These are phyloP conservation scores for Capronia coronata DNA, from an alignment of 2,329 filamentous ascomycete genomes.

Conservation along the genomic window DNA sequence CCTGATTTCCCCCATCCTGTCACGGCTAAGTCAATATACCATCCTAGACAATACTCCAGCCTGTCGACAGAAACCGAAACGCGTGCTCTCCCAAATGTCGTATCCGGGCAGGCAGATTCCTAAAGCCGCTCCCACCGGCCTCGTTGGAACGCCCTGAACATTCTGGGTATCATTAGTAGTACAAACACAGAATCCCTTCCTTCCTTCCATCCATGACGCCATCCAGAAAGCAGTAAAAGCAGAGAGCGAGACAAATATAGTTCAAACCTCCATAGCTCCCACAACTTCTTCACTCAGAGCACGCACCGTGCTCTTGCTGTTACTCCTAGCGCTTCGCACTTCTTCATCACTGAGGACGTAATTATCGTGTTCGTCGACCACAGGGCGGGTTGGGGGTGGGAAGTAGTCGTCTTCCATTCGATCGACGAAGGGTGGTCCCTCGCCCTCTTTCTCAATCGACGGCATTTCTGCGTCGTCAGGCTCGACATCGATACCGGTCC, in stretches of 20 bases:
- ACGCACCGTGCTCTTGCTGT: conserved; percentile 41
- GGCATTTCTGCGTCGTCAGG: conserved; percentile 41
- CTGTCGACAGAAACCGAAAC: not conserved
- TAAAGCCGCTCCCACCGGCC: conserved; percentile 23
- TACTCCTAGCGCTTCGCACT: conserved; percentile 32
- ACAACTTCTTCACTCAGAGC: conserved; percentile 50
- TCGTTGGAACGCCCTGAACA: conserved; percentile 17
- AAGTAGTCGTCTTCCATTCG: conserved; percentile 28
- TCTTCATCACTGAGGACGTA: conserved; percentile 44
- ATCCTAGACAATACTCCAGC: not conserved
- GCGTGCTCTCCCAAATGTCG: not conserved
- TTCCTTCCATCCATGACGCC: not conserved
- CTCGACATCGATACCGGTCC: conserved; percentile 40
- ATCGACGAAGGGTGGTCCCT: conserved; percentile 11
- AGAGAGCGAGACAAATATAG: not conserved
- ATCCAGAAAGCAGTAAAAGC: not conserved
- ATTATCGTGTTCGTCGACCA: conserved; percentile 38
- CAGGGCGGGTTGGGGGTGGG: conserved; percentile 28
- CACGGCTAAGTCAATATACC: too few species aligned
- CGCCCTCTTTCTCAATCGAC: conserved; percentile 14
- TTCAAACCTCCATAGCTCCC: conserved; percentile 48
- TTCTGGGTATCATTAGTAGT: conserved; percentile 25
- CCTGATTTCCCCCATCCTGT: not conserved
- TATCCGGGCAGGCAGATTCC: conserved; percentile 10
- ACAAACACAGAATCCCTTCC: conserved; percentile 7